phyloP scores from a whole-genome alignment of 345 rosid genomes.

The Raphanus raphanistrum region DNA sequence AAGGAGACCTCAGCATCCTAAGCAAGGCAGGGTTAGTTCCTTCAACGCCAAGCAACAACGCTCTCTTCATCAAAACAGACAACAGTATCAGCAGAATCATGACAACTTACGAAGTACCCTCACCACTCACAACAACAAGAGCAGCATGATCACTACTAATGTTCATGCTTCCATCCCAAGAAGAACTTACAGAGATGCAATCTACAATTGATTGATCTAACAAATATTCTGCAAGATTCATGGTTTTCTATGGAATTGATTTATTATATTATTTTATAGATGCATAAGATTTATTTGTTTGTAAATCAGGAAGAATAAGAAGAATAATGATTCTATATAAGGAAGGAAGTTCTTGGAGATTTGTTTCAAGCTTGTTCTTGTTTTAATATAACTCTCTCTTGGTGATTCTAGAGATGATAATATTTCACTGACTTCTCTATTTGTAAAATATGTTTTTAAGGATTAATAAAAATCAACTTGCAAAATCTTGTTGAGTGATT shows the following conservation, averaged over 20 bases:
- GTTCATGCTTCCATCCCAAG: slow-evolving; percentile 42
- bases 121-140: slow-evolving; percentile 23
- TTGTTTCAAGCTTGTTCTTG: slow-evolving; percentile 24
- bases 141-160: slow-evolving; percentile 2
- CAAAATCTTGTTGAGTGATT: slow-evolving; percentile 6
- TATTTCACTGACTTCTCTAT: slow-evolving; percentile 22
- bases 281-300: slow-evolving; percentile 31
- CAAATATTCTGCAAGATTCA: slow-evolving; percentile 10
- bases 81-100: slow-evolving; percentile 38
- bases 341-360: slow-evolving; percentile 21
- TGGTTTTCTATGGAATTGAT: slow-evolving; percentile 19
- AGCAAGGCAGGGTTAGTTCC: slow-evolving; percentile 58
- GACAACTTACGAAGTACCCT: slow-evolving; percentile 36
- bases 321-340: slow-evolving; percentile 9
- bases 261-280: not conserved
- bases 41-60: slow-evolving; percentile 48
- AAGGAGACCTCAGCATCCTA: slow-evolving; percentile 50
- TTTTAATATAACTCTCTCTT: slow-evolving; percentile 6
- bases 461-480: slow-evolving; percentile 16
- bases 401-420: slow-evolving; percentile 18
- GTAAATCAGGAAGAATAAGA: slow-evolving; percentile 35
- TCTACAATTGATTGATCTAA: slow-evolving; percentile 23
- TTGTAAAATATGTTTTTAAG: slow-evolving; percentile 24
- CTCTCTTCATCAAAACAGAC: slow-evolving; percentile 32
- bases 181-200: slow-evolving; percentile 43